phyloP scores from a whole-genome alignment of 2,329 filamentous ascomycete genomes.

The Aspergillus aculeatus region DNA sequence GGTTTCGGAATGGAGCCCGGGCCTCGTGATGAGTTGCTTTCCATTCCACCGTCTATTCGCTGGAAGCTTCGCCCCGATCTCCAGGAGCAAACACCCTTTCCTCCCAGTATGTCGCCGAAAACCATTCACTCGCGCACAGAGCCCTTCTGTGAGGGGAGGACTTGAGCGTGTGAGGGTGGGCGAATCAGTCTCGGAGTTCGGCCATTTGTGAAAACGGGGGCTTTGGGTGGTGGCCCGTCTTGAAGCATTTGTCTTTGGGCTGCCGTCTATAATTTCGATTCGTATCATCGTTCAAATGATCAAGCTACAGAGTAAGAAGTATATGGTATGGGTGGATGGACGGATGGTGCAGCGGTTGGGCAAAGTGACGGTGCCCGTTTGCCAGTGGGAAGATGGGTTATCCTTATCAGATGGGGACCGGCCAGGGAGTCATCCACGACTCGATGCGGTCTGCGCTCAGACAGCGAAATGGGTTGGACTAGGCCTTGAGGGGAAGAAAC shows the following conservation, averaged over 20 bases:
- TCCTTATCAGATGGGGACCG: neutral
- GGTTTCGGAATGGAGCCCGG: constrained; percentile 2
- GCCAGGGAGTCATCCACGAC: neutral
- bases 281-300: no score
- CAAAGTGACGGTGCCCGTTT: no score
- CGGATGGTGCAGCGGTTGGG: no score
- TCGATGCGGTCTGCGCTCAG: neutral
- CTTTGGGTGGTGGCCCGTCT: neutral
- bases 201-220: neutral
- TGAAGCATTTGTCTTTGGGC: no score
- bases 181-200: neutral
- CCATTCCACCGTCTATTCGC: constrained; percentile 1
- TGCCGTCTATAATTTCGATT: no score
- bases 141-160: no score
- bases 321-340: no score
- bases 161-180: no score
- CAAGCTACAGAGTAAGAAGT: no score
- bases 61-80: neutral
- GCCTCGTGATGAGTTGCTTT: constrained; percentile 5
- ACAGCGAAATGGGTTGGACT: neutral
- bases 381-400: neutral
- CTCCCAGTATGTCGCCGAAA: no score
- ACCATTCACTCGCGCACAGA: no score
- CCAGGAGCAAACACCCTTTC: neutral
- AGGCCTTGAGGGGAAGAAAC: neutral